phyloP scores from a whole-genome alignment of 306 rosid genomes.

The Myrica gale region DNA sequence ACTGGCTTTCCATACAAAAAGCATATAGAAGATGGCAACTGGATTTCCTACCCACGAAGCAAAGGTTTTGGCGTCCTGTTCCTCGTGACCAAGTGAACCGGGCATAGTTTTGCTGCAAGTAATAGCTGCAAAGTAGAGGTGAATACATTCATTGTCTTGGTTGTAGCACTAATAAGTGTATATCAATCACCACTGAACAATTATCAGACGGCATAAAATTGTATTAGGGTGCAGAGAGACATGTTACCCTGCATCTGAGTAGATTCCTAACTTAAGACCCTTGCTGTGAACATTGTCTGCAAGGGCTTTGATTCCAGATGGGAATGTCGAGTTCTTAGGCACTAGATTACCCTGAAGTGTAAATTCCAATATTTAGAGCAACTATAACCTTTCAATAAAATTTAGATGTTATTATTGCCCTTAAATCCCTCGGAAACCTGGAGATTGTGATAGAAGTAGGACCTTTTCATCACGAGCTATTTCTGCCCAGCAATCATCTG shows the following conservation, averaged over 20 bases:
- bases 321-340: slow-evolving; percentile 80
- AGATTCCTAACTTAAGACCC: slow-evolving; percentile 94
- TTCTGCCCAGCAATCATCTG: slow-evolving; percentile 99
- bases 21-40: neutral
- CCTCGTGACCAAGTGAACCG: slow-evolving; percentile 89
- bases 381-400: neutral
- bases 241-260: slow-evolving; percentile 93
- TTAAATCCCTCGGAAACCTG: neutral
- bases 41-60: slow-evolving; percentile 75
- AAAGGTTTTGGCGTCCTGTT: slow-evolving; percentile 85
- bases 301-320: slow-evolving; percentile 86
- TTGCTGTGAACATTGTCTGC: slow-evolving; percentile 89
- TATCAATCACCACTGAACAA: neutral
- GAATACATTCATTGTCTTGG: neutral
- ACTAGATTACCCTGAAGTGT: slow-evolving; percentile 60
- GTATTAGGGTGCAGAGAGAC: neutral
- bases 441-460: neutral
- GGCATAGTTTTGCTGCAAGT: slow-evolving; percentile 94
- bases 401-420: neutral
- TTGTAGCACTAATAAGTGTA: neutral
- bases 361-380: neutral
- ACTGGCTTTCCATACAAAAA: no score
- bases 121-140: slow-evolving; percentile 53
- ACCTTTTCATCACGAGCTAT: slow-evolving; percentile 63
- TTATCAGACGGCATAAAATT: slow-evolving; percentile 1